Evolutionary conservation across 23 red algal genomes (phyloP).

Genomic region (Gracilariopsis chorda): DNA sequence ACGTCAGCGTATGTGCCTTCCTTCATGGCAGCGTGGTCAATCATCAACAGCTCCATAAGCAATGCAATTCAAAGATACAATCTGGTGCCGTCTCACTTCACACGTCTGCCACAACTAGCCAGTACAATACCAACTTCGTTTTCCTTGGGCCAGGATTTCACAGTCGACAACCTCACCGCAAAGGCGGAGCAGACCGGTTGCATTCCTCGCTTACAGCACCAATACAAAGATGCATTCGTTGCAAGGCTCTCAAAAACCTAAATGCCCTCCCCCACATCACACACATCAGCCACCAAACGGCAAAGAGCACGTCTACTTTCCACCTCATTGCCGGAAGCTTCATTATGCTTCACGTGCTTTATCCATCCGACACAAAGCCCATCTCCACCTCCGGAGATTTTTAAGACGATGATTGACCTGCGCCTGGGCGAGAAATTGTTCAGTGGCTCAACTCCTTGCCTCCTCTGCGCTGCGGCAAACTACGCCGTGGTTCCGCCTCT

Average conservation of each 20-base stretch:
- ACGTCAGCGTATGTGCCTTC: too few relatives aligned
- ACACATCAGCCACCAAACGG: background rate
- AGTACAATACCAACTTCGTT: too few relatives aligned
- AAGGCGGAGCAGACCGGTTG: background rate
- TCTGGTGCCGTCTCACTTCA: too few relatives aligned
- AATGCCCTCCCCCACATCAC: too few relatives aligned
- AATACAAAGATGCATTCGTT: background rate
- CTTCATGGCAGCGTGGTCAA: too few relatives aligned
- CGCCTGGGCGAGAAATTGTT: background rate
- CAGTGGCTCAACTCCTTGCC: background rate
- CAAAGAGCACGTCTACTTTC: background rate
- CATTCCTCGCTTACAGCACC: background rate
- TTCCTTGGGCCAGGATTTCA: too few relatives aligned
- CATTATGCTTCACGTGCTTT: background rate
- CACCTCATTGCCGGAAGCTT: background rate
- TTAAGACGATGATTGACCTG: background rate
- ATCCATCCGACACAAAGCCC: background rate
- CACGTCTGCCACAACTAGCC: too few relatives aligned
- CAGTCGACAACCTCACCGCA: background rate
- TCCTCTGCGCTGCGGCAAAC: background rate
- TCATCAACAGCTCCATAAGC: too few relatives aligned
- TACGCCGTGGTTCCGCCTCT: background rate
- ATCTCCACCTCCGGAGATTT: background rate
- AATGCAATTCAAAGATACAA: too few relatives aligned
- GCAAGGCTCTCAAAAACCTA: too few relatives aligned